A percentile compares a stretch with the other conserved stretches of the same genome.
These are phyloP conservation scores for Monilinia polystroma DNA, from an alignment of 2,329 filamentous ascomycete species.

Conservation along the genomic window DNA sequence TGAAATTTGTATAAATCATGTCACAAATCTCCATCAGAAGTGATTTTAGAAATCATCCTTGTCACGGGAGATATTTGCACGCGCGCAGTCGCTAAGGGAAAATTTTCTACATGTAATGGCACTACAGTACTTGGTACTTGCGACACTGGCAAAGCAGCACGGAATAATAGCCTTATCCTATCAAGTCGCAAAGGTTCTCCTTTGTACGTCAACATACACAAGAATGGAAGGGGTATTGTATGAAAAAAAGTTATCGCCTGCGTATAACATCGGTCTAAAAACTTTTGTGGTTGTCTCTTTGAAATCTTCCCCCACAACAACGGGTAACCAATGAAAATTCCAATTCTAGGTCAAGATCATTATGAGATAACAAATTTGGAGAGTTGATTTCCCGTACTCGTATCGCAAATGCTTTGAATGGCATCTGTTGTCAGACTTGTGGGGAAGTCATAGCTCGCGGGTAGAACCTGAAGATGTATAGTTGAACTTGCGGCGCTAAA, in stretches of 20 bases:
- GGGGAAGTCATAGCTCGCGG: constrained; percentile 24
- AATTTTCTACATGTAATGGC: background rate
- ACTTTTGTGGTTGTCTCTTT: background rate
- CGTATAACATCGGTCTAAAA: background rate
- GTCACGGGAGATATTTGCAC: background rate
- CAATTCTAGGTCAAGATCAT: background rate
- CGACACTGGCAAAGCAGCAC: background rate
- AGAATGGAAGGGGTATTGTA: constrained; percentile 1
- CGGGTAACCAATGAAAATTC: constrained; percentile 7
- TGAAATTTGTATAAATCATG: no score
- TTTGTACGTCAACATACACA: constrained; percentile 5
- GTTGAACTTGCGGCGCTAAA: constrained; percentile 53
- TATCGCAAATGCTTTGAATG: constrained; percentile 6
- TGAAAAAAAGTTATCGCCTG: constrained; percentile 6
- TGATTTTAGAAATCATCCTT: background rate
- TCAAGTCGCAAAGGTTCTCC: background rate
- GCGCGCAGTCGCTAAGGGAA: background rate
- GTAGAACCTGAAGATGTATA: constrained; percentile 52
- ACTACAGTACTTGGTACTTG: background rate
- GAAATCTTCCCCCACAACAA: background rate
- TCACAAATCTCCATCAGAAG: no score
- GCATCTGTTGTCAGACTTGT: constrained; percentile 14
- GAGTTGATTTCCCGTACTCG: background rate
- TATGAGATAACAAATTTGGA: constrained; percentile 13
- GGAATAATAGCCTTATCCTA: constrained; percentile 7